Base-by-base conservation (phyloP, 352 stramenopile species). In the Elongisporangium undulatum region DNA sequence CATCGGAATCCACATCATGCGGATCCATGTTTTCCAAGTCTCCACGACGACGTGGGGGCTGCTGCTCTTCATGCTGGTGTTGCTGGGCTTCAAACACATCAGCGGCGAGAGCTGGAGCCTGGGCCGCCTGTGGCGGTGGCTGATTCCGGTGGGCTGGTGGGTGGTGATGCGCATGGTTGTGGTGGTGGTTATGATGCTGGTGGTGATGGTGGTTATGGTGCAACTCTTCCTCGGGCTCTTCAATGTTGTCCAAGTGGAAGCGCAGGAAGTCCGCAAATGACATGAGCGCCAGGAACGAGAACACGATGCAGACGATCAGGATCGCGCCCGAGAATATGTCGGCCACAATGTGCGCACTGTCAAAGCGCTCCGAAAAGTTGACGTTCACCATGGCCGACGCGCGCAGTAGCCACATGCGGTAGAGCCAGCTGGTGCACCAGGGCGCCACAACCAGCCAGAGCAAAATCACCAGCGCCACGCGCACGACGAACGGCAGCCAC, bases 261-360 rank as follows among this genome's bases (percentile, higher is more conserved):
- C 92, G 76, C 57, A 97, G 69, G 62, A 98, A 98, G 61, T 97
- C 92, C 5, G 88, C 85, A 66, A 97, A 97, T 45, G 90, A 98
- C 93, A 98, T 98, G 21, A 98, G 70, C 63, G 86, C 89, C 26
- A 98, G 72, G 71, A 98, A 98, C 53, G 86, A 97, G 60, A 98
- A 94, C 9, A 98, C 87, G 62, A 98, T 94, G 54, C 88, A 87
- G 21, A 96, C 77, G 48, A 94, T 88, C 56, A 98, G 74, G 20
- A 98, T 79, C 3, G 93, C 82, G 26, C 94, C 94, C 6, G 87
- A 87, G 54, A 96, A 95, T 39, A 92, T 88, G 70, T 98, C 94
- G 2, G 67, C 71, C 10, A 94, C 59, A 5, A 96, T 67, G 41
- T 96, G 79, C 51, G 72, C n/a, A 21, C 56, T 48, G 53, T 91